phyloP scores from a whole-genome alignment of 495 filamentous ascomycete species.

The Hypoxylon fragiforme region DNA sequence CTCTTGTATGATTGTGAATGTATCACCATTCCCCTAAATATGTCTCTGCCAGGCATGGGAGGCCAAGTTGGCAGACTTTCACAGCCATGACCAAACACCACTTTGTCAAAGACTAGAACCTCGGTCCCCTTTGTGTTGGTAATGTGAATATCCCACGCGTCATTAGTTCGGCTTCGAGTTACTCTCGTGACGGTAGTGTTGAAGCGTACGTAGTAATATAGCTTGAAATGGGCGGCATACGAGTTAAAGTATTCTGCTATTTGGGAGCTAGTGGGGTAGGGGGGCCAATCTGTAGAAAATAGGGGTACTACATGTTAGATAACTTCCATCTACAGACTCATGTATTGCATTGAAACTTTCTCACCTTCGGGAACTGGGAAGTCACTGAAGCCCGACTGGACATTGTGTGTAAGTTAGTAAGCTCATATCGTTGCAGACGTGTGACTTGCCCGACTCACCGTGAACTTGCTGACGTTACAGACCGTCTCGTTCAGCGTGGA shows the following conservation, averaged over 20 bases:
- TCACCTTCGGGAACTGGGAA: conserved; percentile 17
- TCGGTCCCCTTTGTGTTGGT: conserved; percentile 1
- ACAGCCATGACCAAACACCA: conserved; percentile 18
- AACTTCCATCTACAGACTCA: neutral
- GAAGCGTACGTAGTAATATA: conserved; percentile 9
- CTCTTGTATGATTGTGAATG: conserved; percentile 53
- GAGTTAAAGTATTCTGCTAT: conserved; percentile 17
- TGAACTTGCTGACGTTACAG: conserved; percentile 25
- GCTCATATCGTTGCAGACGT: neutral
- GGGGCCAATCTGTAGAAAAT: conserved; percentile 2
- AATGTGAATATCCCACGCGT: conserved; percentile 14
- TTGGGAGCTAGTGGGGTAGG: conserved; percentile 10
- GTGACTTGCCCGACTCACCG: conserved; percentile 4
- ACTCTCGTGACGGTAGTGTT: conserved; percentile 13
- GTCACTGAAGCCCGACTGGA: conserved; percentile 23
- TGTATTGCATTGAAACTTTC: neutral
- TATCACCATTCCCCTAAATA: conserved; percentile 67
- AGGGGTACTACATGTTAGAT: neutral
- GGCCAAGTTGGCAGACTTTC: conserved; percentile 41
- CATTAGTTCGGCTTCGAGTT: conserved; percentile 9
- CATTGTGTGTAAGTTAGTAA: no score
- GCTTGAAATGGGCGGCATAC: conserved; percentile 14
- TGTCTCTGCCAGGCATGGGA: conserved; percentile 60
- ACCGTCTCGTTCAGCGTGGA: conserved; percentile 18
- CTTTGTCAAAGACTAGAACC: conserved; percentile 16